Conservation (phyloP, 2,329 filamentous ascomycete genomes). For the Tolypocladium endophyticum region DNA sequence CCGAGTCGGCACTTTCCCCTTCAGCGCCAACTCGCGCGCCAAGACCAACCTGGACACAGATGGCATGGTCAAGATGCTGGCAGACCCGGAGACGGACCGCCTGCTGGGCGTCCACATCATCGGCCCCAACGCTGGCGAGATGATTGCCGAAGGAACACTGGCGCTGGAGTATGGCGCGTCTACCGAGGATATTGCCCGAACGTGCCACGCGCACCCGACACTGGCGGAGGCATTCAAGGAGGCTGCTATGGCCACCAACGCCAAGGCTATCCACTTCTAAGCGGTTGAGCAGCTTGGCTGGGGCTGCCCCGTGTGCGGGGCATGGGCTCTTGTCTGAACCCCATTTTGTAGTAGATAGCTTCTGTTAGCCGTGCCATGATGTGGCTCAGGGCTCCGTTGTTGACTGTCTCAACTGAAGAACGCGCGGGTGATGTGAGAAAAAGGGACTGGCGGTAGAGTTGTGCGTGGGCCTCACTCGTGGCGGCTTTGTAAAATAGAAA, state of each 20-base stretch:
- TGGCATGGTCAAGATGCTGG: slow-evolving; percentile 92
- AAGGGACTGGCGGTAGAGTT: neutral
- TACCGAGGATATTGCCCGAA: slow-evolving; percentile 87
- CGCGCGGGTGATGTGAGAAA: neutral
- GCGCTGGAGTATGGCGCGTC: slow-evolving; percentile 95
- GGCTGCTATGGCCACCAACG: slow-evolving; percentile 95
- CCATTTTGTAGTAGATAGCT: neutral
- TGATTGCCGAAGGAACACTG: slow-evolving; percentile 96
- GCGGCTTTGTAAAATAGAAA: neutral
- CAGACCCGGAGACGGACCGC: slow-evolving; percentile 91
- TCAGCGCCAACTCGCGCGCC: slow-evolving; percentile 94
- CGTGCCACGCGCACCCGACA: slow-evolving; percentile 93
- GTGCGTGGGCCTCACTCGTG: neutral
- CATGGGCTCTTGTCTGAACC: neutral
- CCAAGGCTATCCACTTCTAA: slow-evolving; percentile 93
- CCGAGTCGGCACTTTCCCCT: slow-evolving; percentile 89
- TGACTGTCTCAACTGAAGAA: neutral
- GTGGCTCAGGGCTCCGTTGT: neutral
- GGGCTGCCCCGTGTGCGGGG: neutral
- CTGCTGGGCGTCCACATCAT: slow-evolving; percentile 95
- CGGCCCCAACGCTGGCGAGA: slow-evolving; percentile 91
- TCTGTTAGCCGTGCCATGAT: neutral
- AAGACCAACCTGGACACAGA: slow-evolving; percentile 98
- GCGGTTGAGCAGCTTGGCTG: neutral
- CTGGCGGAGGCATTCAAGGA: slow-evolving; percentile 98